These are phyloP conservation scores for Suillus spraguei DNA, from an alignment of 768 basidiomycete species.

Conservation along the genomic window DNA sequence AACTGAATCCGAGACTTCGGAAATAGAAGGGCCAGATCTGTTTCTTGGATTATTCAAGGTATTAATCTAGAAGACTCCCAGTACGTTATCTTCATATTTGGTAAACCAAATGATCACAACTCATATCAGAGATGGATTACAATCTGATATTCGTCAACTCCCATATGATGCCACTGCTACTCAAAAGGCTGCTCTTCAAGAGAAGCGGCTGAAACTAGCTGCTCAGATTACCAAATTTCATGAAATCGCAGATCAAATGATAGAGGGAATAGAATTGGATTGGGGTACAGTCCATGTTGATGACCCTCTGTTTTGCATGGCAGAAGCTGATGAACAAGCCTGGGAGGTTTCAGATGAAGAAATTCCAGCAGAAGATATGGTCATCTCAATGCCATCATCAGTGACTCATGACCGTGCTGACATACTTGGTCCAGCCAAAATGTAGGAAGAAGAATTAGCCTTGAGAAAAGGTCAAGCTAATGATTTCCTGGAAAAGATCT, in stretches of 20 bases:
- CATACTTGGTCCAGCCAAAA: not conserved
- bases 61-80: conserved; percentile 2
- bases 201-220: not conserved
- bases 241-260: not conserved
- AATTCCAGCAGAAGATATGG: not conserved
- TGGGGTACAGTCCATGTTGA: not conserved
- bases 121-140: not conserved
- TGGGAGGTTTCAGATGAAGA: conserved; percentile 1
- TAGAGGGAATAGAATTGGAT: not conserved
- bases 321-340: not conserved
- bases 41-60: conserved; percentile 6
- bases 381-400: not conserved
- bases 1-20: not conserved
- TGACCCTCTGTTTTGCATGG: not conserved
- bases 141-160: not conserved
- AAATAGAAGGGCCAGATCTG: not conserved
- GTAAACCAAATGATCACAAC: too few species aligned
- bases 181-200: not conserved
- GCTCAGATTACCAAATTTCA: not conserved
- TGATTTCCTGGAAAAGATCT: too few species aligned
- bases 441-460: too few species aligned
- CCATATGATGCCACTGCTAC: not conserved
- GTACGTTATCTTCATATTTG: not conserved
- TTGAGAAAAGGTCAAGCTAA: too few species aligned
- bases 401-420: not conserved